phyloP scores from a whole-genome alignment of 2,329 filamentous ascomycete species.

The Xylariaceae sp. region DNA sequence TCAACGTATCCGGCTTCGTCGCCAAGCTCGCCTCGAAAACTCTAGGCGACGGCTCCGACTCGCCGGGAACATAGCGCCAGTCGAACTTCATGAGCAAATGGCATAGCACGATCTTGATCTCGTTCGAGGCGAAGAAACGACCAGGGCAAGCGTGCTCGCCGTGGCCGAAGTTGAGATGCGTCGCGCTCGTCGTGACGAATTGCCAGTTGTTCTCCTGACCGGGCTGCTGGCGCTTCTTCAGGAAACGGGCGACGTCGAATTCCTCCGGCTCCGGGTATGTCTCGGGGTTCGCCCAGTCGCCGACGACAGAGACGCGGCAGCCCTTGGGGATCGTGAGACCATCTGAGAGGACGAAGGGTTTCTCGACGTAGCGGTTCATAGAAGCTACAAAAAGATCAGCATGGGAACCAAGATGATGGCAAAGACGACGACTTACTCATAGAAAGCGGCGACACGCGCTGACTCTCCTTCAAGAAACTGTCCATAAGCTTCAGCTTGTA shows the following conservation, averaged over 20 bases:
- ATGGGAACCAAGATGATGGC: neutral
- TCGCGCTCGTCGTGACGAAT: slow-evolving; percentile 34
- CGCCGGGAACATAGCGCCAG: slow-evolving; percentile 29
- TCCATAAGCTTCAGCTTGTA: slow-evolving; percentile 37
- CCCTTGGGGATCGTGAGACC: slow-evolving; percentile 28
- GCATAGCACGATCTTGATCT: slow-evolving; percentile 25
- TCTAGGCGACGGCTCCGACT: slow-evolving; percentile 19
- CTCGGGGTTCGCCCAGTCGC: slow-evolving; percentile 28
- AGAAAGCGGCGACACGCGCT: slow-evolving; percentile 30
- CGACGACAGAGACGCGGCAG: slow-evolving; percentile 27
- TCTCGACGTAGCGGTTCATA: slow-evolving; percentile 32
- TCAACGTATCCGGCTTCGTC: slow-evolving; percentile 21
- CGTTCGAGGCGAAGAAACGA: slow-evolving; percentile 24
- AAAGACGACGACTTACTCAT: slow-evolving; percentile 22
- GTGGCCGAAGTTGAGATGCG: slow-evolving; percentile 36
- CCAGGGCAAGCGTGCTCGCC: slow-evolving; percentile 37
- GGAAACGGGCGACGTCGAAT: slow-evolving; percentile 31
- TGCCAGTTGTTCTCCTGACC: slow-evolving; percentile 34
- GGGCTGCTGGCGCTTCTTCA: slow-evolving; percentile 28
- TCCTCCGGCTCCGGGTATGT: slow-evolving; percentile 28
- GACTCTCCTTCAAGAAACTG: slow-evolving; percentile 39
- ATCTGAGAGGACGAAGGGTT: slow-evolving; percentile 27
- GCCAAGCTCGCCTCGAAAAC: slow-evolving; percentile 21
- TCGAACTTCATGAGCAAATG: slow-evolving; percentile 33
- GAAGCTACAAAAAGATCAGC: slow-evolving; percentile 19